Percentiles rank a stretch among this genome's conserved stretches.
Evolutionary conservation across 495 filamentous ascomycete genomes (phyloP).

Genomic region (Aspergillus biplanus): DNA sequence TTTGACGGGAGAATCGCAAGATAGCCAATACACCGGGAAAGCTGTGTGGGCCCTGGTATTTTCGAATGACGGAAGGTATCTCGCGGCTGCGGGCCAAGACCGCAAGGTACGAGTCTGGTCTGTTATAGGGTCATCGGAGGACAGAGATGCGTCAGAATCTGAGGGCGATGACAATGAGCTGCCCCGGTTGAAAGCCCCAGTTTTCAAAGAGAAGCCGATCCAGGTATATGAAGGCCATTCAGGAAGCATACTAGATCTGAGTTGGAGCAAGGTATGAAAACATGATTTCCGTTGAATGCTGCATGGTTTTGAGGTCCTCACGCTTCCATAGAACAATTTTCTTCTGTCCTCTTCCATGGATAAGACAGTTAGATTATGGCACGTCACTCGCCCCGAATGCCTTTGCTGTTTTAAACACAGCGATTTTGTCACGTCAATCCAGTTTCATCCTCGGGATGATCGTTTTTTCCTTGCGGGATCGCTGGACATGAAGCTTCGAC

Average conservation of each 20-base stretch:
- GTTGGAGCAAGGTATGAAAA: conserved; percentile 84
- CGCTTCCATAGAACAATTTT: conserved; percentile 76
- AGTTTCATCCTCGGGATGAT: conserved; percentile 94
- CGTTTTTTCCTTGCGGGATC: conserved; percentile 96
- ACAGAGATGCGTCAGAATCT: conserved; percentile 70
- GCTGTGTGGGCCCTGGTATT: conserved; percentile 93
- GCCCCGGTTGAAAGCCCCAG: conserved; percentile 76
- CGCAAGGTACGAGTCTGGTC: conserved; percentile 86
- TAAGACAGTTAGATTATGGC: conserved; percentile 96
- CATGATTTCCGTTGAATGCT: background rate
- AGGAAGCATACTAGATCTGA: conserved; percentile 85
- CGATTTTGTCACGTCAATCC: conserved; percentile 93
- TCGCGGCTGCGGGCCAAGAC: conserved; percentile 90
- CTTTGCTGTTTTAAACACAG: conserved; percentile 95
- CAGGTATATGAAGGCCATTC: conserved; percentile 85
- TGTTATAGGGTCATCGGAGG: conserved; percentile 80
- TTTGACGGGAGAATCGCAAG: conserved; percentile 39
- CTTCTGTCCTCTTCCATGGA: conserved; percentile 97
- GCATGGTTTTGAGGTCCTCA: background rate
- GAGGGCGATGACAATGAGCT: conserved; percentile 66
- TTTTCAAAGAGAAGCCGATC: conserved; percentile 79
- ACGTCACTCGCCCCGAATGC: conserved; percentile 81
- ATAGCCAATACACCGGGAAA: conserved; percentile 39
- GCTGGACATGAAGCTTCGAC: conserved; percentile 83
- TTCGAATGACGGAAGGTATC: conserved; percentile 88